Percentiles rank a stretch among this genome's conserved stretches.
Conservation (phyloP, 495 filamentous ascomycete genomes). For the Talaromyces liani region DNA sequence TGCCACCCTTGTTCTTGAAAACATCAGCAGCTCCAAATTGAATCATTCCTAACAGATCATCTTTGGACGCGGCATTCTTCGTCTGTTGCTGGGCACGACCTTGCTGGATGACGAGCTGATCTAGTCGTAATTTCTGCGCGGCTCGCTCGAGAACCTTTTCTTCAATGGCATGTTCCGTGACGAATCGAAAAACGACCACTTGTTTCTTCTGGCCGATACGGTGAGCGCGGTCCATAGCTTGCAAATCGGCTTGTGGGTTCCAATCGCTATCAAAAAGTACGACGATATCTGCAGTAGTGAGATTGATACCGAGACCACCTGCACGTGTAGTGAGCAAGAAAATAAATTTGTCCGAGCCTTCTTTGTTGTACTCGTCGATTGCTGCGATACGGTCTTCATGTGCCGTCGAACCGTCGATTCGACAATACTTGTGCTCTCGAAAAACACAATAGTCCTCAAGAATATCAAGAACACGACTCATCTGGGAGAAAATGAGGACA, state of each 20-base stretch:
- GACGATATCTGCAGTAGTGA: conserved; percentile 93
- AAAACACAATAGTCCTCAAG: conserved; percentile 98
- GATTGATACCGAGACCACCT: conserved; percentile 95
- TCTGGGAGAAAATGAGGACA: conserved; percentile 98
- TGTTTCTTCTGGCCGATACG: conserved; percentile 99
- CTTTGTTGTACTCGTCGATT: conserved; percentile 97
- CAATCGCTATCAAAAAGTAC: conserved; percentile 98
- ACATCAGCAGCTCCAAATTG: conserved; percentile 96
- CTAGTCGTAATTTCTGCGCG: conserved; percentile 92
- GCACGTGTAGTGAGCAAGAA: conserved; percentile 97
- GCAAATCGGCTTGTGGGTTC: conserved; percentile 97
- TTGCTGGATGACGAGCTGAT: conserved; percentile 99
- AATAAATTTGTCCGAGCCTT: conserved; percentile 91
- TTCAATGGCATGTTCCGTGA: conserved; percentile 97
- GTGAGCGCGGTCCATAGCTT: conserved; percentile 98
- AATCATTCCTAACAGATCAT: conserved; percentile 95
- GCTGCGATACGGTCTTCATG: conserved; percentile 97
- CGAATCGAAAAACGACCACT: conserved; percentile 90
- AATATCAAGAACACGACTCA: conserved; percentile 96
- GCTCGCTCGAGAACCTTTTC: conserved; percentile 97
- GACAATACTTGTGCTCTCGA: conserved; percentile 88
- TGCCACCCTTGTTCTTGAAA: conserved; percentile 62
- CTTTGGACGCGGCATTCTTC: conserved; percentile 85
- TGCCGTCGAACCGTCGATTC: conserved; percentile 94
- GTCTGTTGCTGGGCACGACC: conserved; percentile 88